Evolutionary conservation across 2,329 filamentous ascomycete genomes (phyloP).

Genomic region (Pyrenochaeta sp.): DNA sequence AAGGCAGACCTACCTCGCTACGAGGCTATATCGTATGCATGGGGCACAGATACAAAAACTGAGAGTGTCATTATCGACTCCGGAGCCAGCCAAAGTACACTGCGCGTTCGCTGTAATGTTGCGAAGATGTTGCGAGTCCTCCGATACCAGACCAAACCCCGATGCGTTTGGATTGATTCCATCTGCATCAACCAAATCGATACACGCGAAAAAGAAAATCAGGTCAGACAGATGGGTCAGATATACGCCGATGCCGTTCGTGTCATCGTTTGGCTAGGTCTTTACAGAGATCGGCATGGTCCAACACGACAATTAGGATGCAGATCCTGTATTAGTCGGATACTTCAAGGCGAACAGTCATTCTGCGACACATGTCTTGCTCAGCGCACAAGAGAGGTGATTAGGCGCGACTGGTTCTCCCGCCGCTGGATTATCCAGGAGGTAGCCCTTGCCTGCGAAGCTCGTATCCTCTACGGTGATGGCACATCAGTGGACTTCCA

Average conservation of each 20-base stretch:
- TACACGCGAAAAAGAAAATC: neutral
- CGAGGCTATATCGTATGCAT: conserved; percentile 3
- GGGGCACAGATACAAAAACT: neutral
- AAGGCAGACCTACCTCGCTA: too few species aligned
- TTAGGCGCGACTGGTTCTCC: neutral
- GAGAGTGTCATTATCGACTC: neutral
- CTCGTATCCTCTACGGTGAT: neutral
- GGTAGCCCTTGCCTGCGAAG: neutral
- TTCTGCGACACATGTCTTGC: too few species aligned
- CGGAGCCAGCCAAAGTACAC: neutral
- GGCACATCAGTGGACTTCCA: neutral
- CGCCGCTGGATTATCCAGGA: neutral
- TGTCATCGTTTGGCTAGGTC: neutral
- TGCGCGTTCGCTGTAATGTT: neutral
- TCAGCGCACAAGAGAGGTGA: too few species aligned
- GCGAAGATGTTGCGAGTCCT: neutral
- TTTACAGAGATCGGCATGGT: too few species aligned
- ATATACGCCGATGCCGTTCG: neutral
- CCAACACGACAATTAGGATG: too few species aligned
- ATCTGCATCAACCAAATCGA: too few species aligned
- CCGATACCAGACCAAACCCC: neutral
- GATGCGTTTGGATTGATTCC: neutral
- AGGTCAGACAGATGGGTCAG: neutral
- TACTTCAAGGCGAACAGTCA: too few species aligned
- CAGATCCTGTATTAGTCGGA: too few species aligned